Evolutionary conservation across 805 yeast species (phyloP).

Genomic region (Metschnikowia gelsemii): DNA sequence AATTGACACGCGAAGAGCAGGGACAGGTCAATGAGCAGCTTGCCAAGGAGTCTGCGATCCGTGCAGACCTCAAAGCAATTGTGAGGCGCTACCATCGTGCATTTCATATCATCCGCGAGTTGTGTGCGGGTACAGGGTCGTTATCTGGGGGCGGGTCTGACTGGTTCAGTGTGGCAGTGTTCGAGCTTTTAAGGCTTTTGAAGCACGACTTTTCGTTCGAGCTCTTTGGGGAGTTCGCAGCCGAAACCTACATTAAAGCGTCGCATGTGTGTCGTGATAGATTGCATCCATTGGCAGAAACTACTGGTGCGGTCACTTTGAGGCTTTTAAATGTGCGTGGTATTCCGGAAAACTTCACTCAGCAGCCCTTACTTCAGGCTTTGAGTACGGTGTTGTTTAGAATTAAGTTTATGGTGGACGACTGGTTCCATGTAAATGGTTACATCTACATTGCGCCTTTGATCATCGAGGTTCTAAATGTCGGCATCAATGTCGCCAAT

Average conservation of each 20-base stretch:
- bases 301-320: slow-evolving; percentile 69
- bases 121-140: slow-evolving; percentile 42
- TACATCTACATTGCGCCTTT: slow-evolving; percentile 76
- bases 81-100: slow-evolving; percentile 47
- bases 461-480: slow-evolving; percentile 62
- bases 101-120: slow-evolving; percentile 49
- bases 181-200: slow-evolving; percentile 46
- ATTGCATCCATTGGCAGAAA: slow-evolving; percentile 48
- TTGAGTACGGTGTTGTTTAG: slow-evolving; percentile 71
- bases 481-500: slow-evolving; percentile 58
- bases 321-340: slow-evolving; percentile 50
- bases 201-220: slow-evolving; percentile 30
- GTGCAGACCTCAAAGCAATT: slow-evolving; percentile 44
- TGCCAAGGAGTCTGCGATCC: slow-evolving; percentile 55
- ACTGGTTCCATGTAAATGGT: slow-evolving; percentile 63
- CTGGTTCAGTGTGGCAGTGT: slow-evolving; percentile 75
- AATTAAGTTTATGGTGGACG: slow-evolving; percentile 71
- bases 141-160: slow-evolving; percentile 13
- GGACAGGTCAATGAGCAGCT: slow-evolving; percentile 60
- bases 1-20: slow-evolving; percentile 77
- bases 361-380: slow-evolving; percentile 54
- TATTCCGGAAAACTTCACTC: slow-evolving; percentile 46
- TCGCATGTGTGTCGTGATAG: slow-evolving; percentile 51
- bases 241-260: slow-evolving; percentile 52
- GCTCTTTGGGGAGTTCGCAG: slow-evolving; percentile 45